A percentile compares a stretch with the other conserved stretches of the same genome.
phyloP scores from a whole-genome alignment of 2,329 filamentous ascomycete species.

The Xylariaceae sp. region DNA sequence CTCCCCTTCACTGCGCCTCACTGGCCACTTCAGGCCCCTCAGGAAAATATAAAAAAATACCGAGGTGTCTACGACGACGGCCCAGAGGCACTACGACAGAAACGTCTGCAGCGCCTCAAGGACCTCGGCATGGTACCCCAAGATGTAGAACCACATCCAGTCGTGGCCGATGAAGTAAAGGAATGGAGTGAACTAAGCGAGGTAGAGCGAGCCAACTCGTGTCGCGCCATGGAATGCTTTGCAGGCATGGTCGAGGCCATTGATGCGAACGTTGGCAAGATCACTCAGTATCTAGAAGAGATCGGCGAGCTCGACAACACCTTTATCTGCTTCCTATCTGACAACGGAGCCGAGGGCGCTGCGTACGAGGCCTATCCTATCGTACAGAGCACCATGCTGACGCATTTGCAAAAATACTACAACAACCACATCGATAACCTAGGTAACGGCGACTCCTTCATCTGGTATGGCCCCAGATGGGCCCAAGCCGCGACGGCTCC shows the following conservation, averaged over 20 bases:
- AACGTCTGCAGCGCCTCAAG: constrained; percentile 51
- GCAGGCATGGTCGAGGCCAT: constrained; percentile 63
- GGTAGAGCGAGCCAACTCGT: constrained; percentile 45
- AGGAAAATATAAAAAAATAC: constrained; percentile 53
- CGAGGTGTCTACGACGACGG: constrained; percentile 58
- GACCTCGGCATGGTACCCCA: constrained; percentile 51
- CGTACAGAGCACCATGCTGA: constrained; percentile 48
- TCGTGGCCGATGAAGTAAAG: constrained; percentile 46
- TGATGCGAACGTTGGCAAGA: constrained; percentile 56
- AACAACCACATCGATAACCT: constrained; percentile 56
- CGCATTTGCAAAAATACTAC: constrained; percentile 53
- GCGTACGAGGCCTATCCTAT: constrained; percentile 57
- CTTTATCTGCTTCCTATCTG: constrained; percentile 59
- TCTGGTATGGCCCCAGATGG: constrained; percentile 59
- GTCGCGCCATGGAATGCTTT: constrained; percentile 57
- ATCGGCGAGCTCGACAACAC: constrained; percentile 61
- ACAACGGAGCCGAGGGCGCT: constrained; percentile 60
- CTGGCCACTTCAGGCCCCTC: constrained; percentile 59
- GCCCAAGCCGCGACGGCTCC: constrained; percentile 40
- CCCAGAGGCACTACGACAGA: constrained; percentile 51
- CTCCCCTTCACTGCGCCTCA: constrained; percentile 60
- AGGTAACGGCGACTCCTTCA: constrained; percentile 53
- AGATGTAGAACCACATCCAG: constrained; percentile 48
- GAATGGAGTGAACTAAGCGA: constrained; percentile 45
- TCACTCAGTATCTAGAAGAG: constrained; percentile 51